phyloP scores from a whole-genome alignment of 345 rosid species.

The Aurinia saxatilis region DNA sequence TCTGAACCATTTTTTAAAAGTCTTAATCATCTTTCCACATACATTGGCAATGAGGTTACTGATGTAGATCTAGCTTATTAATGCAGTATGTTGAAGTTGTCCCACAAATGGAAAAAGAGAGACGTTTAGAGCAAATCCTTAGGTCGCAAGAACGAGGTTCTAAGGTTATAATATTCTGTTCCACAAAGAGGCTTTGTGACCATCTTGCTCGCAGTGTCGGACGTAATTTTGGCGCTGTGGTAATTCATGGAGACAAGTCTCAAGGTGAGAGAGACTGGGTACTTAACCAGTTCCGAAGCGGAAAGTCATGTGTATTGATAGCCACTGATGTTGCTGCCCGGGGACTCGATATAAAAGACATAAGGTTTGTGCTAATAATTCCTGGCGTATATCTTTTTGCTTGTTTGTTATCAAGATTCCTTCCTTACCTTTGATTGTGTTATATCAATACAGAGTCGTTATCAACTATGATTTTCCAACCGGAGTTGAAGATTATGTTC shows the following conservation, averaged over 20 bases:
- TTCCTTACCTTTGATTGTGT: slow-evolving; percentile 7
- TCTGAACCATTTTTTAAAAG: background rate
- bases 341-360: slow-evolving; percentile 92
- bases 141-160: slow-evolving; percentile 90
- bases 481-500: slow-evolving; percentile 97
- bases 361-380: slow-evolving; percentile 40
- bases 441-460: slow-evolving; percentile 58
- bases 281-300: slow-evolving; percentile 77
- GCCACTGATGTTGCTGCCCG: slow-evolving; percentile 99
- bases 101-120: slow-evolving; percentile 87
- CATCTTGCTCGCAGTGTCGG: slow-evolving; percentile 82
- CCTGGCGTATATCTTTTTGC: background rate
- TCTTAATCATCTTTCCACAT: background rate
- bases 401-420: background rate
- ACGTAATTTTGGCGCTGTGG: slow-evolving; percentile 77
- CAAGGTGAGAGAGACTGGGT: slow-evolving; percentile 98
- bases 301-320: slow-evolving; percentile 73
- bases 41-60: slow-evolving; percentile 10
- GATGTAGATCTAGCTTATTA: background rate
- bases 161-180: slow-evolving; percentile 79
- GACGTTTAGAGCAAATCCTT: slow-evolving; percentile 88
- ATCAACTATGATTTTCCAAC: slow-evolving; percentile 92
- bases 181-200: slow-evolving; percentile 89
- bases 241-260: slow-evolving; percentile 95
- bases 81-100: slow-evolving; percentile 86